These are phyloP conservation scores for Auriscalpium vulgare DNA, from an alignment of 768 basidiomycete species.

Conservation along the genomic window DNA sequence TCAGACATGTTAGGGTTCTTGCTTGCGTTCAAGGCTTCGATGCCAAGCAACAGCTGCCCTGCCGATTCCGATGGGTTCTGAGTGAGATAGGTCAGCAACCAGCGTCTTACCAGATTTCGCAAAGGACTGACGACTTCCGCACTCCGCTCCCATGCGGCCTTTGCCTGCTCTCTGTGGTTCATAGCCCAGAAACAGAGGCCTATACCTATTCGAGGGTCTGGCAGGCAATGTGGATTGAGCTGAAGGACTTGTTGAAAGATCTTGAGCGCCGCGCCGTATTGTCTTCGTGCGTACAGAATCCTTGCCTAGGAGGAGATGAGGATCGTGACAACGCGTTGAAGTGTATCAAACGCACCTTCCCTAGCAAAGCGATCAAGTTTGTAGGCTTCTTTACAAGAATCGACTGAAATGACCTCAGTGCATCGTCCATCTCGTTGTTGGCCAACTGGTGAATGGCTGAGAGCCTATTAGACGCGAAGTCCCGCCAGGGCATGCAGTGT, in stretches of 20 bases:
- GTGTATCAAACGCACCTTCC: constrained; percentile 48
- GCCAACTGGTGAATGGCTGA: constrained; percentile 79
- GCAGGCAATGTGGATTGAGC: constrained; percentile 69
- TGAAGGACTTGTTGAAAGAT: constrained; percentile 80
- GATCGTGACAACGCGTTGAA: background rate
- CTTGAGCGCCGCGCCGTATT: constrained; percentile 73
- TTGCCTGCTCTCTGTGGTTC: constrained; percentile 75
- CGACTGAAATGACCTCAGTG: constrained; percentile 71
- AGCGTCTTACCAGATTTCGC: background rate
- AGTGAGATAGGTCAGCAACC: background rate
- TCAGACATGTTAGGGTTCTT: constrained; percentile 61
- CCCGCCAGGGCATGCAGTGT: background rate
- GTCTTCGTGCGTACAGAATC: constrained; percentile 72
- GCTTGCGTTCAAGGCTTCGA: constrained; percentile 82
- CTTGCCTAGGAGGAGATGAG: constrained; percentile 49
- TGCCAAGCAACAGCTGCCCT: constrained; percentile 73
- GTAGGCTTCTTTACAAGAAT: constrained; percentile 73
- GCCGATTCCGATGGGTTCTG: constrained; percentile 78
- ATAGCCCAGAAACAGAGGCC: constrained; percentile 91
- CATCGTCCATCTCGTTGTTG: constrained; percentile 73
- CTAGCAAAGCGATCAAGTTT: constrained; percentile 81
- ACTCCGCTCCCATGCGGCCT: constrained; percentile 85
- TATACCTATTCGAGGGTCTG: constrained; percentile 93
- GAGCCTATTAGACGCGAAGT: constrained; percentile 1
- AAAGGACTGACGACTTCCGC: constrained; percentile 62